A percentile compares a stretch with the other conserved stretches of the same genome.
Evolutionary conservation across 345 rosid genomes (phyloP).

Genomic region (Turnera subulata): DNA sequence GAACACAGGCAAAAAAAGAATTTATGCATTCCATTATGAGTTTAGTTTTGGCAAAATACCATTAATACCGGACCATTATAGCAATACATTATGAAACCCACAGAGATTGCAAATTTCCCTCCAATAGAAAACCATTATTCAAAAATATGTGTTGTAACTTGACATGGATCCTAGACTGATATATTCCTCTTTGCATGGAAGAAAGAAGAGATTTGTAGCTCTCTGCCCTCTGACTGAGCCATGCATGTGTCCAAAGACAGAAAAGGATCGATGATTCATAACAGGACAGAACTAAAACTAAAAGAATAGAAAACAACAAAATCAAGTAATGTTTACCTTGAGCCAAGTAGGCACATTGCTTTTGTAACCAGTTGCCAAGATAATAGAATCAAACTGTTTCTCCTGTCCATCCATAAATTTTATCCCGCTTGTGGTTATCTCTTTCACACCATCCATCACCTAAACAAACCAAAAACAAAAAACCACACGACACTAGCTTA

Average conservation of each 20-base stretch:
- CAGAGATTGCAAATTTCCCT: no score
- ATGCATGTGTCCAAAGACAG: constrained; percentile 35
- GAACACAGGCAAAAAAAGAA: no score
- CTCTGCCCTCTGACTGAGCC: constrained; percentile 13
- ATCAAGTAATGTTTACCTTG: constrained; percentile 40
- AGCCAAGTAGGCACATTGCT: constrained; percentile 95
- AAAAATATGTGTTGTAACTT: background rate
- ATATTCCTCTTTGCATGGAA: constrained; percentile 37
- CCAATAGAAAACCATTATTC: no score
- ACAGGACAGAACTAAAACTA: constrained; percentile 39
- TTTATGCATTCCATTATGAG: no score
- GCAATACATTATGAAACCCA: no score
- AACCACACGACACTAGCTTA: constrained; percentile 11
- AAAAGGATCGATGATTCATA: constrained; percentile 40
- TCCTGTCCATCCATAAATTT: constrained; percentile 83
- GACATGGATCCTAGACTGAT: constrained; percentile 20
- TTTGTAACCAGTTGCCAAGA: constrained; percentile 87
- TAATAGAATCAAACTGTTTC: constrained; percentile 62
- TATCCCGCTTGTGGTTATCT: constrained; percentile 58
- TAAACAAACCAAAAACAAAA: constrained; percentile 15
- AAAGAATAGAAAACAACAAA: background rate
- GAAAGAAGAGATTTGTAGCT: constrained; percentile 33
- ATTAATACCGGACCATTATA: no score
- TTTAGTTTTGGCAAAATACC: no score
- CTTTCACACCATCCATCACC: constrained; percentile 71